These are phyloP conservation scores for Tilletia indica DNA, from an alignment of 1,284 basidiomycete species.

Conservation along the genomic window DNA sequence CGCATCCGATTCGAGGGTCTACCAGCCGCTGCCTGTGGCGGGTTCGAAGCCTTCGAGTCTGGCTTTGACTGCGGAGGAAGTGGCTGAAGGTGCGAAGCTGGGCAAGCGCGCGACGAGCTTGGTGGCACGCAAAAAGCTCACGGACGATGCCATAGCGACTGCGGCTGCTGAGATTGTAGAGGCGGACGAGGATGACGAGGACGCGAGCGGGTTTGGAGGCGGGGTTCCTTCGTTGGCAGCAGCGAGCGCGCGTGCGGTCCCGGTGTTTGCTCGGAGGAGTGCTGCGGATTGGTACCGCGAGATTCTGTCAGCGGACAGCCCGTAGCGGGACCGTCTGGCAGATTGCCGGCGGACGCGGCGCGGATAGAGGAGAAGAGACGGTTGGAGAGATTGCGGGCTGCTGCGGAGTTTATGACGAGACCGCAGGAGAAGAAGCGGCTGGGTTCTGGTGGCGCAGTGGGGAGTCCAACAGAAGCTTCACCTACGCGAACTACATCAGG, in stretches of 20 bases:
- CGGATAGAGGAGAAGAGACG: background rate
- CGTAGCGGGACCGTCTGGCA: background rate
- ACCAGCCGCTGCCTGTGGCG: background rate
- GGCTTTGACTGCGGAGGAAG: background rate
- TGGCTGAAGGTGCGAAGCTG: background rate
- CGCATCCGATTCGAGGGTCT: background rate
- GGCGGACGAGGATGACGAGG: background rate
- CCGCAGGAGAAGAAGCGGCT: background rate
- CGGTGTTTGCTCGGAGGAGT: background rate
- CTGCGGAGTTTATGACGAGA: background rate
- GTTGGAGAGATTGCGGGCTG: background rate
- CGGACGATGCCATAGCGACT: background rate
- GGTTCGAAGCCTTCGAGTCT: background rate
- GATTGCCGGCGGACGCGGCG: too few relatives aligned
- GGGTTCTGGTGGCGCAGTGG: background rate
- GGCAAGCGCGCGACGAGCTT: background rate
- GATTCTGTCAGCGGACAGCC: background rate
- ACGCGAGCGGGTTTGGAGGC: background rate
- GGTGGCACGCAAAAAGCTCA: background rate
- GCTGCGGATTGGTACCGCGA: background rate
- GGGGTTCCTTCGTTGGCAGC: background rate
- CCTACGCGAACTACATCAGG: background rate
- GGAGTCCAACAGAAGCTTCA: background rate
- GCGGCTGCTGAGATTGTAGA: background rate
- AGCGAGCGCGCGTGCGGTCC: background rate